Evolutionary conservation across 495 filamentous ascomycete genomes (phyloP).

Genomic region (Darksidea phi): DNA sequence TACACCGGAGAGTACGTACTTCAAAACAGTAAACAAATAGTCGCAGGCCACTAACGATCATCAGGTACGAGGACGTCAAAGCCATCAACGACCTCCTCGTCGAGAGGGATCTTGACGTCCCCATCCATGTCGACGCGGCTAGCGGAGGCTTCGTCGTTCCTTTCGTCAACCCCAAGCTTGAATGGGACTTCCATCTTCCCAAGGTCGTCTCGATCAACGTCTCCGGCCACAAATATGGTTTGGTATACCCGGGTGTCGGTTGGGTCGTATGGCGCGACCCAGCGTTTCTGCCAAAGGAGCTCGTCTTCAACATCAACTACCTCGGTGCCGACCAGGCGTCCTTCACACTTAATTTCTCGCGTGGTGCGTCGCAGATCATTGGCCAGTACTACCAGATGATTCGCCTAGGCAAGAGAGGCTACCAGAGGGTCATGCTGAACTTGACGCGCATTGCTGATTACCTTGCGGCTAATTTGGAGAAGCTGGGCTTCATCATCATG

Average conservation of each 20-base stretch:
- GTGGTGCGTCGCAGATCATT: slow-evolving; percentile 87
- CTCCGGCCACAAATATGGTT: slow-evolving; percentile 83
- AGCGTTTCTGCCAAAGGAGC: slow-evolving; percentile 79
- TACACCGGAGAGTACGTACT: slow-evolving; percentile 82
- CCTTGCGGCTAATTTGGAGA: slow-evolving; percentile 63
- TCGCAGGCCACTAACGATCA: not conserved
- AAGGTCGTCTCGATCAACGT: slow-evolving; percentile 90
- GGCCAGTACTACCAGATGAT: slow-evolving; percentile 96
- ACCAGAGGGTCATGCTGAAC: slow-evolving; percentile 83
- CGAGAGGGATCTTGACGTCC: slow-evolving; percentile 67
- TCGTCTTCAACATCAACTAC: slow-evolving; percentile 98
- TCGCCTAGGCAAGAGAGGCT: slow-evolving; percentile 84
- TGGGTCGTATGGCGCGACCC: slow-evolving; percentile 88
- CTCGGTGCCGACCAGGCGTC: slow-evolving; percentile 92
- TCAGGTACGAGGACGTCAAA: slow-evolving; percentile 70
- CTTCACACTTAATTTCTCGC: slow-evolving; percentile 96
- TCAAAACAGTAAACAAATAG: not conserved
- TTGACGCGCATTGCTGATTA: slow-evolving; percentile 81
- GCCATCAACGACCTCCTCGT: slow-evolving; percentile 79
- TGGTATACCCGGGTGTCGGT: slow-evolving; percentile 84
- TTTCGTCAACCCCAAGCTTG: slow-evolving; percentile 74
- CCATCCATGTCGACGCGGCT: slow-evolving; percentile 90
- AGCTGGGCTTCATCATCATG: slow-evolving; percentile 81
- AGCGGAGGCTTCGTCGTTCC: slow-evolving; percentile 87
- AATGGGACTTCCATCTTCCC: slow-evolving; percentile 85